Evolutionary conservation across 1,284 basidiomycete genomes (phyloP).

Genomic region (Puccinia triticina): DNA sequence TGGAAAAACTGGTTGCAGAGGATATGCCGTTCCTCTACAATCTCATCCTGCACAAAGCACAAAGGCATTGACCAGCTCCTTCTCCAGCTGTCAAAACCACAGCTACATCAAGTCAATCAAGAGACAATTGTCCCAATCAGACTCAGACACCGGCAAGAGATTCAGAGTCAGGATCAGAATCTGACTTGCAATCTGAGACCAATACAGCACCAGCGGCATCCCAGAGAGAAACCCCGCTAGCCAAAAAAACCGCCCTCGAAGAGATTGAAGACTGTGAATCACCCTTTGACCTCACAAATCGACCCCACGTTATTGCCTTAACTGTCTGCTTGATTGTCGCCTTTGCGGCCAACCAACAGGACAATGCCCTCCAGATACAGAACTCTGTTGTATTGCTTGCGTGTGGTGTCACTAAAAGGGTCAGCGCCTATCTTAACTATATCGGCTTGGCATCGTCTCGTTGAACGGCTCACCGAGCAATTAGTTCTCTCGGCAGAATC

Average conservation of each 20-base stretch:
- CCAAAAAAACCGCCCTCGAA: too few species aligned
- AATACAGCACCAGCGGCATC: too few species aligned
- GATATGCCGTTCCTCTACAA: not conserved
- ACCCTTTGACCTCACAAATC: not conserved
- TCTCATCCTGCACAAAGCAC: too few species aligned
- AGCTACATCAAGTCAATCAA: too few species aligned
- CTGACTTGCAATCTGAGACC: not conserved
- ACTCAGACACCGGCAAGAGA: too few species aligned
- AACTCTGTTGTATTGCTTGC: not conserved
- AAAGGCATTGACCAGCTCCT: too few species aligned
- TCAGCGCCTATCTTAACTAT: conserved; percentile 1
- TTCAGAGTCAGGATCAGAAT: not conserved
- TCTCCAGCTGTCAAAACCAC: too few species aligned
- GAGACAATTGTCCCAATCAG: too few species aligned
- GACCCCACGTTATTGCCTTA: not conserved
- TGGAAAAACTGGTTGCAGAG: not conserved
- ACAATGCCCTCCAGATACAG: not conserved
- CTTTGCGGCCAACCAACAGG: not conserved
- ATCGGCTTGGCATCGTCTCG: not conserved
- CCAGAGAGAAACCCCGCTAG: too few species aligned
- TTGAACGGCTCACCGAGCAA: not conserved
- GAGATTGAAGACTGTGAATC: too few species aligned
- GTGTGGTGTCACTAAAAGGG: not conserved
- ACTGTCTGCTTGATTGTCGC: not conserved
- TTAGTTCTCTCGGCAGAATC: not conserved